Base-by-base conservation (phyloP, 306 rosid species). In the Coriaria nepalensis region DNA sequence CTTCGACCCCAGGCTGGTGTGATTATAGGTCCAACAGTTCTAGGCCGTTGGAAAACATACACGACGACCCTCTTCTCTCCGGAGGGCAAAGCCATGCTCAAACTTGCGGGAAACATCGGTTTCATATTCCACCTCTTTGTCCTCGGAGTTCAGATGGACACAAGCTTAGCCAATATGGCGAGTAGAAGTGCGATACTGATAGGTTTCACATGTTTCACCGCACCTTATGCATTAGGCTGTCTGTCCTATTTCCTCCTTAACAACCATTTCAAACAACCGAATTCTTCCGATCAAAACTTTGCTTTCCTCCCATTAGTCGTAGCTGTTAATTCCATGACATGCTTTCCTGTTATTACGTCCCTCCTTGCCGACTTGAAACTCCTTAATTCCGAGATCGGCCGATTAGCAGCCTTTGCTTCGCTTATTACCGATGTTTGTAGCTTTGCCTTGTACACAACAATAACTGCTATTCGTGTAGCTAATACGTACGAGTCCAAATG, bases 381-480 rank as follows among this genome's bases (percentile, higher is more conserved):
- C 60, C 76, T 78, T 0, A 82, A 78, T 59, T 68, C 93, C 0
- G 78, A 82, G 55, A 50, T 82, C 5, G 93, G 87, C 13, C 71
- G 66, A 6, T 52, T 78, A 40, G 77, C 83, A 0, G 40, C 65
- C 8, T 64, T 85, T 2, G 47, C 80, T 0, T 59, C 88, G 0
- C 61, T 74, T 76, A 43, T 83, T 9, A 69, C 66, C 9, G 88
- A 82, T 47, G 29, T 20, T 20, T 20, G 29, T 20, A 20, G 29
- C 29, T 20, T 20, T 20, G 29, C 3, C 29, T 1, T 20, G 29
- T 20, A 1, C 29, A 20, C 29, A 3, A 3, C 29, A 20, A 1
- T 20, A 20, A 20, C 29, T 20, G 3, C 29, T 20, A 1, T 20
- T 1, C 29, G 2, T 20, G 29, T 20, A 20, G 29, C 29, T 20